Evolutionary conservation across 2,329 filamentous ascomycete species (phyloP).

Genomic region (Ophiostoma novo-ulmi): DNA sequence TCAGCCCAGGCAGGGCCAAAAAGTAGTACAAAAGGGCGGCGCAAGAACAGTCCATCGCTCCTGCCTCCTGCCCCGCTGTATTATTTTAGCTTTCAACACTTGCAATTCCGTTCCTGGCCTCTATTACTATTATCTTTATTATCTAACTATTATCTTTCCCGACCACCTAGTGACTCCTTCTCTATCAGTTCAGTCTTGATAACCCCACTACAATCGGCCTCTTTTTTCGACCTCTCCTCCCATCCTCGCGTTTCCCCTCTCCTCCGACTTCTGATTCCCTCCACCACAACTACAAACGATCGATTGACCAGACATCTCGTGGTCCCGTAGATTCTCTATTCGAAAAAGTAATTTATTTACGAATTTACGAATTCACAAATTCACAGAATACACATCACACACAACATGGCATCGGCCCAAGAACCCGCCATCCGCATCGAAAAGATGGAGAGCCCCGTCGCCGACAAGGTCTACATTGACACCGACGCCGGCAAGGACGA

Average conservation of each 20-base stretch:
- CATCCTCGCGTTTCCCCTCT: slow-evolving; percentile 7
- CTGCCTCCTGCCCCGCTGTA: slow-evolving; percentile 9
- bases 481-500: slow-evolving; percentile 73
- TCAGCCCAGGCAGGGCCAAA: not conserved
- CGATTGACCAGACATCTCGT: not conserved
- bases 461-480: slow-evolving; percentile 65
- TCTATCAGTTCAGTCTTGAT: not conserved
- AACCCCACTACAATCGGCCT: slow-evolving; percentile 16
- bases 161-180: not conserved
- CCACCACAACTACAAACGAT: not conserved
- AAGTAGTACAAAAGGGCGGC: slow-evolving; percentile 6
- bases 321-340: not conserved
- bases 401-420: slow-evolving; percentile 32
- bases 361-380: no score
- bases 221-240: not conserved
- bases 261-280: not conserved
- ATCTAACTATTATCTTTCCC: no score
- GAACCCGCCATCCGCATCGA: slow-evolving; percentile 50
- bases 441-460: slow-evolving; percentile 27
- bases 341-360: not conserved
- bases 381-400: not conserved
- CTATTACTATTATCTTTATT: not conserved
- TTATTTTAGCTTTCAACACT: slow-evolving; percentile 4
- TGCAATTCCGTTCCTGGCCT: slow-evolving; percentile 12
- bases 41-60: slow-evolving; percentile 12